Evolutionary conservation across 2,329 filamentous ascomycete genomes (phyloP).

Genomic region (Pestalotiopsis sp.): DNA sequence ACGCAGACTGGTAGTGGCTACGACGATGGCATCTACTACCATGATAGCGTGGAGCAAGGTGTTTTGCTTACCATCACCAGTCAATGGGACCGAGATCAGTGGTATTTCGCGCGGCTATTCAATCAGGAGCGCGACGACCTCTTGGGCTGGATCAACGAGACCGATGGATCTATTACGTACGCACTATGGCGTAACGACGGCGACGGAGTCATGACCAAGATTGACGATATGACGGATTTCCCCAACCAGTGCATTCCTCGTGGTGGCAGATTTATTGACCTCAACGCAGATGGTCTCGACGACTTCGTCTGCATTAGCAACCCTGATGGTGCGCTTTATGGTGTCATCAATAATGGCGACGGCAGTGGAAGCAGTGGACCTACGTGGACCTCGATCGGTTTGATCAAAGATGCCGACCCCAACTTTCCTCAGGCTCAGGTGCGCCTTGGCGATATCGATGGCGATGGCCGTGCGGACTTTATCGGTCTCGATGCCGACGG

Average conservation of each 20-base stretch:
- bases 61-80: slow-evolving; percentile 18
- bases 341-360: slow-evolving; percentile 26
- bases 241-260: slow-evolving; percentile 13
- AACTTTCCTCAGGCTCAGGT: slow-evolving; percentile 21
- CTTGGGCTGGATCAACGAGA: slow-evolving; percentile 27
- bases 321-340: slow-evolving; percentile 17
- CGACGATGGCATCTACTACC: slow-evolving; percentile 33
- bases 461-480: slow-evolving; percentile 37
- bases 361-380: slow-evolving; percentile 18
- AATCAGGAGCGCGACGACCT: slow-evolving; percentile 22
- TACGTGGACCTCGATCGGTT: slow-evolving; percentile 23
- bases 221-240: slow-evolving; percentile 16
- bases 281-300: slow-evolving; percentile 22
- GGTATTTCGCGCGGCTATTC: slow-evolving; percentile 25
- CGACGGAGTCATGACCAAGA: slow-evolving; percentile 17
- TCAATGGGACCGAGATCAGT: slow-evolving; percentile 20
- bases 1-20: slow-evolving; percentile 31
- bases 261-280: slow-evolving; percentile 4
- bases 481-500: slow-evolving; percentile 28
- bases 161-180: slow-evolving; percentile 27
- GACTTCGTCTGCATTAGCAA: slow-evolving; percentile 32
- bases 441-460: slow-evolving; percentile 34
- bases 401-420: slow-evolving; percentile 18
- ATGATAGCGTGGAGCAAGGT: slow-evolving; percentile 21
- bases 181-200: slow-evolving; percentile 13